Evolutionary conservation across 2,329 filamentous ascomycete species (phyloP), one percentile per base, ranked within the genome.

Genomic region (Fusarium longipes): DNA sequence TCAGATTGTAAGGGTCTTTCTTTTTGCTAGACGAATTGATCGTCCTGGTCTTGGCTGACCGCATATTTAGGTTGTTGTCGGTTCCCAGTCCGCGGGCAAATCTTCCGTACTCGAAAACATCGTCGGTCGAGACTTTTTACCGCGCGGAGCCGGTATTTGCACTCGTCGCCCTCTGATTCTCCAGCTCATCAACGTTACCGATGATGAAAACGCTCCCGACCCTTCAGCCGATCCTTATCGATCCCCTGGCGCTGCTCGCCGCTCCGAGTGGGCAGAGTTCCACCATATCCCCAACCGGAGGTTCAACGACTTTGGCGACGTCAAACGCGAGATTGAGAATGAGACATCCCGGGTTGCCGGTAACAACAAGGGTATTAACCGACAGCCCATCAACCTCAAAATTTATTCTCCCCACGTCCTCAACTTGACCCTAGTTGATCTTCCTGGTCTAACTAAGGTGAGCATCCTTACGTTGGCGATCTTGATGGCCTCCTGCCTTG

Each of bases 31-130:
- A 36, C 51, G 65, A 56, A 70, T 65, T 62, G 57, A 27, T 62
- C 55, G 24, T 33, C 33, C 17, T 48, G 25, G 30, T 56, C 54
- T 45, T 49, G 52, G 54, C 71, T 73, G 42, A 74, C 45, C 56
- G 45, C 40, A 38, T 35, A 36, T 63, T 52, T 77, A 98, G 95
- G 95, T 99, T 69, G 96, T 99, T 63, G 96, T 99, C 74, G 96
- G 96, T 68, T 99, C 96, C 63, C 96, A 99, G 82, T 98, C 96
- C 12, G 96, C 96, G 57, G 96, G 96, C 77, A 99, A 99, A 83
- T 98, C 95, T 17, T 98, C 96, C 9, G 96, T 99, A 25, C 90
- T 99, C 68, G 96, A 99, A 82, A 99, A 99, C 81, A 97, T 99
- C 73, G 96, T 99, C 75, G 96, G 96, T 75, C 89, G 95, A 80